Base-by-base conservation (phyloP, 2,329 filamentous ascomycete genomes). In the Teratosphaeria gauchensis region DNA sequence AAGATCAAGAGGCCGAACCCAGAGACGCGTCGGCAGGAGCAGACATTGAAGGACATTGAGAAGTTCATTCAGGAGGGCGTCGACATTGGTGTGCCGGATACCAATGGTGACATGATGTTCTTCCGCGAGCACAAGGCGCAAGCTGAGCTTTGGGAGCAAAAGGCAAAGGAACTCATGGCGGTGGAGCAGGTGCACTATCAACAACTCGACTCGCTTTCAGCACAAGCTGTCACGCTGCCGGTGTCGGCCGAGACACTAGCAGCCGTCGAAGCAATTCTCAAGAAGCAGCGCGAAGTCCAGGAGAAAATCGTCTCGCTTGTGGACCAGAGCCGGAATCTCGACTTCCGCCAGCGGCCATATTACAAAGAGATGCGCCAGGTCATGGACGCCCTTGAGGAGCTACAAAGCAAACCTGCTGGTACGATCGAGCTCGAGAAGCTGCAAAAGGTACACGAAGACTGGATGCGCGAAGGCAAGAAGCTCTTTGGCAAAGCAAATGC, bases 401-500 rank as follows among this genome's bases (percentile, higher is more conserved):
- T 97, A 9, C 95, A 96, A 67, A 95, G 90, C 63, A 96, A 96
- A 70, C 94, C 94, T 0, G 84, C 83, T 48, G 94, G 94, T 1
- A 95, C 92, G 0, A 82, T 95, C 35, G 94, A 99, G 68, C 82
- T 99, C 4, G 94, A 99, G 70, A 92, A 90, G 63, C 91, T 97
- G 72, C 88, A 94, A 64, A 95, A 94, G 71, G 85, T 90, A 7
- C 94, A 97, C 65, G 94, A 99, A 71, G 94, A 99, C 72, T 99
- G 94, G 94, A 99, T 99, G 92, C 84, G 94, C 33, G 90, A 90
- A 68, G 94, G 94, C 55, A 99, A 99, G 77, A 96, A 96, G 72
- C 77, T 99, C 0, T 99, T 99, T 69, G 94, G 94, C 56, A 99
- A 99, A 74, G 94, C 94, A 1, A 99, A 99, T 71, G 94, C 94